phyloP scores from a whole-genome alignment of 371 early-diverging fungal species.

The Mucor circinelloides region DNA sequence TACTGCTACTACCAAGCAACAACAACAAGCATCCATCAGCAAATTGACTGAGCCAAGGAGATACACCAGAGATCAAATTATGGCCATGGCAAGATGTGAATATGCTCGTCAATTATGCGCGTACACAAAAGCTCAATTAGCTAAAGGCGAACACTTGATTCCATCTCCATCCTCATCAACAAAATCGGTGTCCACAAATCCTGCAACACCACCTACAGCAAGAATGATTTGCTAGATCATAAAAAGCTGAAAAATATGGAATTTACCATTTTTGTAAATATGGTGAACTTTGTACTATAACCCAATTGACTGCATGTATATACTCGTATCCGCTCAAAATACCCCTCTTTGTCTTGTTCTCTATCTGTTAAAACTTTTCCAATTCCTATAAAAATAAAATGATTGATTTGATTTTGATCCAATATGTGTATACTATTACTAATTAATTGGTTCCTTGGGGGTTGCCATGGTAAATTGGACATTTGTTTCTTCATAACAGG shows the following conservation, averaged over 20 bases:
- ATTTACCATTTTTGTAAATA: conserved; percentile 8
- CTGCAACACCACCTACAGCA: background rate
- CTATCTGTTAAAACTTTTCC: background rate
- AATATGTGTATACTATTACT: background rate
- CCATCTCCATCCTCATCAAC: background rate
- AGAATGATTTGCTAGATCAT: conserved; percentile 5
- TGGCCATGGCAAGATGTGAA: conserved; percentile 46
- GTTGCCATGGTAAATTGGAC: background rate
- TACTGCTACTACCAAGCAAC: background rate
- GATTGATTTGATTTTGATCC: background rate
- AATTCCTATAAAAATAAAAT: background rate
- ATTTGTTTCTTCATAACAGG: background rate
- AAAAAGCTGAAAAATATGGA: background rate
- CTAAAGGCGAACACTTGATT: background rate
- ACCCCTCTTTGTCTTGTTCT: background rate
- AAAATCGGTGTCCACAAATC: background rate
- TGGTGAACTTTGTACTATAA: background rate
- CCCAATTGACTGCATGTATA: background rate
- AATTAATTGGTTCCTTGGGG: background rate
- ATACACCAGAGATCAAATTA: conserved; percentile 34
- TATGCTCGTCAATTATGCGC: conserved; percentile 44
- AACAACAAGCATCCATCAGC: background rate
- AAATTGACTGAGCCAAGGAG: background rate
- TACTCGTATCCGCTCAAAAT: background rate
- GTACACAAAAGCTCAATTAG: conserved; percentile 27